Percentiles rank a stretch among this genome's conserved stretches.
These are phyloP conservation scores for Pilasporangium apinafurcum DNA, from an alignment of 352 stramenopile genomes.

Conservation along the genomic window DNA sequence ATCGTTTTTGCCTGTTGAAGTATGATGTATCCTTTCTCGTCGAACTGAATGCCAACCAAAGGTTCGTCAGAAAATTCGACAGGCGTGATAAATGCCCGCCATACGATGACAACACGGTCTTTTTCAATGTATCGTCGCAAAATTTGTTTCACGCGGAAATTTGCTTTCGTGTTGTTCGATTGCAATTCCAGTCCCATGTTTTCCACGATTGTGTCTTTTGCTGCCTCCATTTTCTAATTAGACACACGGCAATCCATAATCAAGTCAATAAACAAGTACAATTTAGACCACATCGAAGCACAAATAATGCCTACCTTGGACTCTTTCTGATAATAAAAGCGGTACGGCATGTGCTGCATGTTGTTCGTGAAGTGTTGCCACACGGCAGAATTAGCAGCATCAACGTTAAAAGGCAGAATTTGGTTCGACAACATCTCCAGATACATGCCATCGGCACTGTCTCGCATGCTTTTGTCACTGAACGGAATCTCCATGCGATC, in stretches of 20 bases:
- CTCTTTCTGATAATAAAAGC: constrained; percentile 23
- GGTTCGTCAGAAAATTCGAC: constrained; percentile 30
- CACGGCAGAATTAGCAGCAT: constrained; percentile 18
- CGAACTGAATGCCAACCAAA: constrained; percentile 30
- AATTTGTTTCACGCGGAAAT: constrained; percentile 33
- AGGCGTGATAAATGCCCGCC: constrained; percentile 26
- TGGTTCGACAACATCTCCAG: constrained; percentile 24
- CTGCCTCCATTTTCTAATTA: neutral
- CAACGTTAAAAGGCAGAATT: constrained; percentile 19
- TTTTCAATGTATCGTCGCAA: constrained; percentile 20
- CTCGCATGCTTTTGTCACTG: constrained; percentile 16
- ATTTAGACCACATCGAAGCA: constrained; percentile 1
- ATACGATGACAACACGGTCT: constrained; percentile 40
- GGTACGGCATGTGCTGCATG: constrained; percentile 14
- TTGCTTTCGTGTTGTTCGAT: constrained; percentile 14
- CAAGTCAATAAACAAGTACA: neutral
- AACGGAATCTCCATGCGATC: constrained; percentile 9
- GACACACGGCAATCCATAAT: neutral
- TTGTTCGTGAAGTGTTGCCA: constrained; percentile 31
- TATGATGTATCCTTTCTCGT: constrained; percentile 37
- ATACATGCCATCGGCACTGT: constrained; percentile 12
- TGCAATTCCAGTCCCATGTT: constrained; percentile 29
- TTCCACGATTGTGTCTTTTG: neutral
- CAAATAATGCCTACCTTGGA: constrained; percentile 11
- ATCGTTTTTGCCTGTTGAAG: constrained; percentile 10